Percentiles rank a stretch among this genome's conserved stretches.
Conservation (phyloP, 1,284 basidiomycete genomes). For the Rhodotorula sp. region DNA sequence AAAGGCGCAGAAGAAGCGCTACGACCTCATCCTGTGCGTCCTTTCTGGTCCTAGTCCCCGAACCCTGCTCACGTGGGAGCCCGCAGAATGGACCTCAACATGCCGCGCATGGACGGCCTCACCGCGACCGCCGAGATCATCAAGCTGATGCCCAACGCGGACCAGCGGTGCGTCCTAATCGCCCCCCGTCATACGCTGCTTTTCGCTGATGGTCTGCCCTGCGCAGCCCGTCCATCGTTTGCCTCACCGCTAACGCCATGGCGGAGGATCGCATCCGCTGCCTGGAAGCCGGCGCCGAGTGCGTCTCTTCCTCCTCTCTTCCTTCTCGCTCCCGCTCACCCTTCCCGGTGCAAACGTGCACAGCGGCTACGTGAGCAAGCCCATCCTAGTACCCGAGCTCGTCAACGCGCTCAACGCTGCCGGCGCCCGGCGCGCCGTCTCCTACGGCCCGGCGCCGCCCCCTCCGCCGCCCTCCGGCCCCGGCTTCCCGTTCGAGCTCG, state of each 20-base stretch:
- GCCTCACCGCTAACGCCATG: conserved; percentile 41
- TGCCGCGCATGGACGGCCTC: conserved; percentile 38
- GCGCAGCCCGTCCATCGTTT: conserved; percentile 32
- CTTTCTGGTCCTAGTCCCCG: too few species aligned
- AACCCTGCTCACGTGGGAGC: not conserved
- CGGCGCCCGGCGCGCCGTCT: not conserved
- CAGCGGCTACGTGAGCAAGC: conserved; percentile 36
- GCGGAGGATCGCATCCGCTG: conserved; percentile 30
- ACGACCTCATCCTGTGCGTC: conserved; percentile 37
- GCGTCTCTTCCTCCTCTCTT: not conserved
- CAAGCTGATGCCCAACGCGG: conserved; percentile 27
- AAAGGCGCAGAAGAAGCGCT: conserved; percentile 37
- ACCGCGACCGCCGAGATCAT: conserved; percentile 27
- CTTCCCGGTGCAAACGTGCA: not conserved
- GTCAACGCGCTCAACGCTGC: conserved; percentile 28
- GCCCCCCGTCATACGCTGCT: too few species aligned
- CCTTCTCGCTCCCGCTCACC: too few species aligned
- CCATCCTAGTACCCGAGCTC: conserved; percentile 37
- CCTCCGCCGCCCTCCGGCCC: not conserved
- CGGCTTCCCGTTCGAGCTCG: conserved; percentile 22
- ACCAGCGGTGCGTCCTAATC: conserved; percentile 11
- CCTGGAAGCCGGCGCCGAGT: conserved; percentile 35
- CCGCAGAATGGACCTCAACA: conserved; percentile 41
- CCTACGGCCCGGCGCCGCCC: not conserved
- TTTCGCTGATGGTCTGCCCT: too few species aligned